phyloP scores from a whole-genome alignment of 768 basidiomycete species.

The Fomitopsis serialis region DNA sequence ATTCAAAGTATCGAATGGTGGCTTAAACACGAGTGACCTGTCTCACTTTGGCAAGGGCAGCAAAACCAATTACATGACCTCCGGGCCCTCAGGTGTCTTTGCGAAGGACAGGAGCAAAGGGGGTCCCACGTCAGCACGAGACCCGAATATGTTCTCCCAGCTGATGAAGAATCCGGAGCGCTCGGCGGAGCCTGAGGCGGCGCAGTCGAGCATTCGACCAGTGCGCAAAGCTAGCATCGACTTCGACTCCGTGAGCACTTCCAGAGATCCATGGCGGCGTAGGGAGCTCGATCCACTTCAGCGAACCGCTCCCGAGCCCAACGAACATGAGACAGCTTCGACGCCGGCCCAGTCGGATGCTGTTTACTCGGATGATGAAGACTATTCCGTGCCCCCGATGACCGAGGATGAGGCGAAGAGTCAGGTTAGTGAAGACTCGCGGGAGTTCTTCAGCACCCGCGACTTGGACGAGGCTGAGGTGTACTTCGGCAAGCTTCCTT shows the following conservation, averaged over 20 bases:
- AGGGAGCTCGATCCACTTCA: slow-evolving; percentile 73
- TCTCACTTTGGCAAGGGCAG: slow-evolving; percentile 86
- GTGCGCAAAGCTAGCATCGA: too few species aligned
- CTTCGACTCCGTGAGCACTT: slow-evolving; percentile 36
- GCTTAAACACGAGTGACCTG: slow-evolving; percentile 80
- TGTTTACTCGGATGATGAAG: too few species aligned
- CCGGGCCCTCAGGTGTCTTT: slow-evolving; percentile 86
- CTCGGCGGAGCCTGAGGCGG: slow-evolving; percentile 41
- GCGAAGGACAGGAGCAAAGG: slow-evolving; percentile 61
- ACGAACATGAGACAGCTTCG: slow-evolving; percentile 27
- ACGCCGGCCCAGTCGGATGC: too few species aligned
- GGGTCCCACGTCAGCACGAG: slow-evolving; percentile 66
- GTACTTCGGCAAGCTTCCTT: slow-evolving; percentile 75
- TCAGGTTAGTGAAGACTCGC: slow-evolving; percentile 76
- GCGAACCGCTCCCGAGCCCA: slow-evolving; percentile 63
- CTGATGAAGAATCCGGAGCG: slow-evolving; percentile 62
- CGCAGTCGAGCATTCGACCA: too few species aligned
- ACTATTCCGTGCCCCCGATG: slow-evolving; percentile 39
- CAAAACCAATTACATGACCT: slow-evolving; percentile 58
- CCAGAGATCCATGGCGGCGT: slow-evolving; percentile 51
- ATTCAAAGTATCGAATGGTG: slow-evolving; percentile 27
- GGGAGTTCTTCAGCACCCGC: slow-evolving; percentile 84
- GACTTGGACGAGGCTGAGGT: slow-evolving; percentile 83
- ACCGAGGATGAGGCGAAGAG: slow-evolving; percentile 61
- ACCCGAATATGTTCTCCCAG: slow-evolving; percentile 89